Percentiles rank a stretch among this genome's conserved stretches.
These are phyloP conservation scores for Erodium trifolium DNA, from an alignment of 441 rosid genomes.

Conservation along the genomic window DNA sequence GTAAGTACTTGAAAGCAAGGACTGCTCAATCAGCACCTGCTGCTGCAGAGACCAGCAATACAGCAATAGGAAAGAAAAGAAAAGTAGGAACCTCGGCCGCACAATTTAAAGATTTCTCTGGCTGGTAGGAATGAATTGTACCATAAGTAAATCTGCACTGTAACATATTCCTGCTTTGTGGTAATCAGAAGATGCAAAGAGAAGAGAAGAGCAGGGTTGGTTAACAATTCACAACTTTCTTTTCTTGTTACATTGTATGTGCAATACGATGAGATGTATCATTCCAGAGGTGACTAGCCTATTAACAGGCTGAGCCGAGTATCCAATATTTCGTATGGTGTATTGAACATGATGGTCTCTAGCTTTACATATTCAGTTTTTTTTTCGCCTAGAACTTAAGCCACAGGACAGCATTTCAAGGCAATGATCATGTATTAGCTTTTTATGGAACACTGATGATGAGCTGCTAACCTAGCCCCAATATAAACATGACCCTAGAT, in stretches of 20 bases:
- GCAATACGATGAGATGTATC: slow-evolving; percentile 4
- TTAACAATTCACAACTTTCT: slow-evolving; percentile 5
- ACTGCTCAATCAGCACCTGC: slow-evolving; percentile 35
- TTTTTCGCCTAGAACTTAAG: not conserved
- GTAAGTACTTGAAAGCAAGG: slow-evolving; percentile 76
- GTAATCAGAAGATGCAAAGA: slow-evolving; percentile 4
- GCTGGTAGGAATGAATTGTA: slow-evolving; percentile 45
- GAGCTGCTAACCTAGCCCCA: not conserved
- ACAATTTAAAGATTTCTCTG: slow-evolving; percentile 70
- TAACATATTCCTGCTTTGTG: slow-evolving; percentile 18
- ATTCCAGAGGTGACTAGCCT: not conserved
- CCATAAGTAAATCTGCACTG: slow-evolving; percentile 1
- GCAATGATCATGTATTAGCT: not conserved
- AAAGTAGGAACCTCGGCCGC: slow-evolving; percentile 40
- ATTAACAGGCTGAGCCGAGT: no score
- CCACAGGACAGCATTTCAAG: not conserved
- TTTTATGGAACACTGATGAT: no score
- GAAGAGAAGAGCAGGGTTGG: slow-evolving; percentile 7
- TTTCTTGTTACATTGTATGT: slow-evolving; percentile 11
- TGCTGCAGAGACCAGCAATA: slow-evolving; percentile 27
- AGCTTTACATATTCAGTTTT: not conserved
- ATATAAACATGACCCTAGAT: no score
- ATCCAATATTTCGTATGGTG: not conserved
- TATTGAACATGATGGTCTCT: not conserved
- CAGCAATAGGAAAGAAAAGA: slow-evolving; percentile 52